Conservation (phyloP, 495 filamentous ascomycete species). For the Penicillium coprophilum region DNA sequence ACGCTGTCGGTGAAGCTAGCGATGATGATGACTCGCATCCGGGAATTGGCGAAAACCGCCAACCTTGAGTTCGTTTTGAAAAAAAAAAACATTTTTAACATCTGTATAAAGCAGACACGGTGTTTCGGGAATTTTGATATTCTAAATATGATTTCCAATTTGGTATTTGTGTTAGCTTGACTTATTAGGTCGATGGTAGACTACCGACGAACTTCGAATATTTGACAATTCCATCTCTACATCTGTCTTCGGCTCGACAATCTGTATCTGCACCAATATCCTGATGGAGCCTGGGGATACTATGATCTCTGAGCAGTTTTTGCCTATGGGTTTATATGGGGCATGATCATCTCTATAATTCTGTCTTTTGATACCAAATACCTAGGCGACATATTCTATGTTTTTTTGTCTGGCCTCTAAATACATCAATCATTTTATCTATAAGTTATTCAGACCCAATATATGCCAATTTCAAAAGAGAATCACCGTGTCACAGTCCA, state of each 20-base stretch:
- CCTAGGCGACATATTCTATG: background rate
- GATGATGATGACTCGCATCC: constrained; percentile 36
- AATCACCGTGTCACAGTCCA: constrained; percentile 55
- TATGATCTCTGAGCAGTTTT: too few relatives aligned
- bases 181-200: background rate
- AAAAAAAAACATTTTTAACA: background rate
- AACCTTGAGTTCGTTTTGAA: background rate
- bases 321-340: too few relatives aligned
- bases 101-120: constrained; percentile 5
- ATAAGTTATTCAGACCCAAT: background rate
- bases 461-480: background rate
- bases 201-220: too few relatives aligned
- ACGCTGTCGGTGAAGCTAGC: constrained; percentile 45
- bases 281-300: too few relatives aligned
- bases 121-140: background rate
- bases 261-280: too few relatives aligned
- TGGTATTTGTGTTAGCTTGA: background rate
- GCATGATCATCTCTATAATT: too few relatives aligned
- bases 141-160: background rate
- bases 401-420: background rate
- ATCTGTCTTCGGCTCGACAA: too few relatives aligned
- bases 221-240: too few relatives aligned
- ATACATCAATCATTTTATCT: background rate
- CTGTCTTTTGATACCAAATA: too few relatives aligned
- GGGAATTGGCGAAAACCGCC: constrained; percentile 3